Conservation (phyloP, 345 rosid species). For the Mangifera indica region DNA sequence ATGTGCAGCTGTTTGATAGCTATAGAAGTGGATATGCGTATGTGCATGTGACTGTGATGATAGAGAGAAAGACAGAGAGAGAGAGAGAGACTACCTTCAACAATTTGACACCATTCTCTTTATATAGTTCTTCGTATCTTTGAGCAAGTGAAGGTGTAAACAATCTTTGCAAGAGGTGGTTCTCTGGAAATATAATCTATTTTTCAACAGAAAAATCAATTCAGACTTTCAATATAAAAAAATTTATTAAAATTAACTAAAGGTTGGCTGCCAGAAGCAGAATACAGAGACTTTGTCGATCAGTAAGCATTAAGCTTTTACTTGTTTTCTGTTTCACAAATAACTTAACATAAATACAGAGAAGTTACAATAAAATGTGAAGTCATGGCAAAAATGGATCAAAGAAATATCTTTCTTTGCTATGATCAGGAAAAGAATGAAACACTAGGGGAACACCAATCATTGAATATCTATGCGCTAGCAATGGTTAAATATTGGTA, state of each 20-base stretch:
- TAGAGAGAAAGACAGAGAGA: constrained; percentile 11
- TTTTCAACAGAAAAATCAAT: constrained; percentile 20
- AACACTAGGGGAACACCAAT: neutral
- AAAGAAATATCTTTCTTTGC: neutral
- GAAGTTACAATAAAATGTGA: neutral
- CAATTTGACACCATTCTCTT: constrained; percentile 76
- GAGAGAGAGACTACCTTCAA: constrained; percentile 46
- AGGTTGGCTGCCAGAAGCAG: neutral
- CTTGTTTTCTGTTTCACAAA: neutral
- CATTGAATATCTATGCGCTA: neutral
- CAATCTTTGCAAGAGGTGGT: constrained; percentile 81
- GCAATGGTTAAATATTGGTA: no score
- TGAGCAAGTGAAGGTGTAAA: constrained; percentile 91
- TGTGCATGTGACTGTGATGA: neutral
- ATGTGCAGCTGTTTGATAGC: constrained; percentile 10
- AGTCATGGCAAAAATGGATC: neutral
- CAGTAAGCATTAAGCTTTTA: neutral
- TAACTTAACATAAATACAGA: no score
- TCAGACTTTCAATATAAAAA: constrained; percentile 12
- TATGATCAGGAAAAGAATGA: neutral
- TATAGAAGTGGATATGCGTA: neutral
- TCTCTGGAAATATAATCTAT: constrained; percentile 81
- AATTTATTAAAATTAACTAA: neutral
- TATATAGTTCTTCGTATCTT: constrained; percentile 78
- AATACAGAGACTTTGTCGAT: neutral